Conservation (phyloP, 345 rosid species). For the Bruguiera parviflora region DNA sequence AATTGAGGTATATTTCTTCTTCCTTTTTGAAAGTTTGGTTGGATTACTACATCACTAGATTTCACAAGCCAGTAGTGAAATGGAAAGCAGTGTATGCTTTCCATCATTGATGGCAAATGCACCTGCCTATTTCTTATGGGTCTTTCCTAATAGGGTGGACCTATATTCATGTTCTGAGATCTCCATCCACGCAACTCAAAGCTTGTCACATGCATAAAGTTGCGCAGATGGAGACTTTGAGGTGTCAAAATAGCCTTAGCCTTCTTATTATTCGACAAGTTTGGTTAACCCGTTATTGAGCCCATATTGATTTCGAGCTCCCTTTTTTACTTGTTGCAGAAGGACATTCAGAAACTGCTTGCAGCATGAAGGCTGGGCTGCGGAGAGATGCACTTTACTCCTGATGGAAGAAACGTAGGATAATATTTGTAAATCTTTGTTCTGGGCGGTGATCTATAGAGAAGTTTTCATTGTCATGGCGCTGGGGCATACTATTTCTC, state of each 20-base stretch:
- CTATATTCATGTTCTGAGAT: too few species aligned
- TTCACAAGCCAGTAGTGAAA: background rate
- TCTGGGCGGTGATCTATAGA: background rate
- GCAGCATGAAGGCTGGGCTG: conserved; percentile 33
- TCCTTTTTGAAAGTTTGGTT: background rate
- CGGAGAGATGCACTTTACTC: background rate
- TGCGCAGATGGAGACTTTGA: too few species aligned
- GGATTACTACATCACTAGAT: background rate
- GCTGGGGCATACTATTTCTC: too few species aligned
- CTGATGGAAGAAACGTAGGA: background rate
- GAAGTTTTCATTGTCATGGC: too few species aligned
- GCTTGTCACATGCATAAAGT: too few species aligned
- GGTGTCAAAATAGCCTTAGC: too few species aligned
- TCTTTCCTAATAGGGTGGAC: too few species aligned
- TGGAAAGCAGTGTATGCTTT: background rate
- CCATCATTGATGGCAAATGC: too few species aligned
- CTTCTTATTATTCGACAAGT: background rate
- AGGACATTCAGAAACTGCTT: conserved; percentile 62
- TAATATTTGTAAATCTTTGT: conserved; percentile 11
- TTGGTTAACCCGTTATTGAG: background rate
- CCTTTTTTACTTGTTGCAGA: conserved; percentile 36
- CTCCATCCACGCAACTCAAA: too few species aligned
- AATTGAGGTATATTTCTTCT: conserved; percentile 20
- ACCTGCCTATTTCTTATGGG: too few species aligned
- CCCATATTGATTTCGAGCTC: background rate